Percentiles rank a stretch among this genome's conserved stretches.
phyloP scores from a whole-genome alignment of 164 flowering plant species.

The Chloranthus sessilifolius region DNA sequence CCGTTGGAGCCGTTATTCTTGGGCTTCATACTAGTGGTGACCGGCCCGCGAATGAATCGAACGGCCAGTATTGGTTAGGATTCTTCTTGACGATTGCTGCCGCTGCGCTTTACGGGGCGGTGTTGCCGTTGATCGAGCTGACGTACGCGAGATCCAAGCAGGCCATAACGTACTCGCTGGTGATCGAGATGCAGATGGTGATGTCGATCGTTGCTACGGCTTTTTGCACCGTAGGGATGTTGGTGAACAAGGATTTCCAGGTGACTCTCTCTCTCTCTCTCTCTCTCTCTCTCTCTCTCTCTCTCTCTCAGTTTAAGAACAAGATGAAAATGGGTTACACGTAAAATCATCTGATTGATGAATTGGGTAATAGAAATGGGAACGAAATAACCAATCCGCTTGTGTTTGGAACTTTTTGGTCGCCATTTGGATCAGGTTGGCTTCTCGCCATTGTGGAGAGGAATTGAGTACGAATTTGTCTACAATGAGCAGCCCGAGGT shows the following conservation, averaged over 20 bases:
- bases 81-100: conserved; percentile 45
- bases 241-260: conserved; percentile 43
- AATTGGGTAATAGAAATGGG: no score
- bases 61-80: conserved; percentile 25
- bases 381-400: no score
- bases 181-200: conserved; percentile 51
- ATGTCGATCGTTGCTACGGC: conserved; percentile 31
- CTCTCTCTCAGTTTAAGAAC: neutral
- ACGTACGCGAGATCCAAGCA: conserved; percentile 37
- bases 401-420: no score
- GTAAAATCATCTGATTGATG: no score
- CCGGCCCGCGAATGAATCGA: conserved; percentile 26
- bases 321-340: no score
- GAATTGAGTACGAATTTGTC: no score
- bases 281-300: neutral
- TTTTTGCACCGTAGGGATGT: conserved; percentile 50
- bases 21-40: conserved; percentile 34
- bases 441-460: no score
- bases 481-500: no score
- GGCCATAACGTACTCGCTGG: conserved; percentile 29
- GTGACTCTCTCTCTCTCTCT: conserved; percentile 12
- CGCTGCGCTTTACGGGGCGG: conserved; percentile 38
- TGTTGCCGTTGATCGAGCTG: conserved; percentile 46
- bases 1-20: conserved; percentile 38
- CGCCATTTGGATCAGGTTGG: no score